Evolutionary conservation across 257 asterid species (phyloP).

Genomic region (Ilex asprella): DNA sequence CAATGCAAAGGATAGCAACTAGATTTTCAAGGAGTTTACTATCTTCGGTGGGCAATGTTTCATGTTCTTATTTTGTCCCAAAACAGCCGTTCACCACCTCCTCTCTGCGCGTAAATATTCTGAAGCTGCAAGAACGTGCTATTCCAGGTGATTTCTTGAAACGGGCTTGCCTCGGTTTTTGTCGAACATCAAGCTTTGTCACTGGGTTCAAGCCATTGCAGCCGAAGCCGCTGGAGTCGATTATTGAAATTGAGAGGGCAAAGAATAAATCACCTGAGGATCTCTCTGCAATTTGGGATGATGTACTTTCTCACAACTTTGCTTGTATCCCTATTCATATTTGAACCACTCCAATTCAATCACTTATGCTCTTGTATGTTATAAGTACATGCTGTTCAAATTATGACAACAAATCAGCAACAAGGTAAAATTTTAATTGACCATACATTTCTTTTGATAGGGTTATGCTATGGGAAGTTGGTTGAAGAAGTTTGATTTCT

Average conservation of each 20-base stretch:
- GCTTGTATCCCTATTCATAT: constrained; percentile 2
- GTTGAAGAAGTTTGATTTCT: no score
- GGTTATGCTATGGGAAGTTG: no score
- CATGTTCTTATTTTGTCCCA: constrained; percentile 21
- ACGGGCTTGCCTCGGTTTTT: constrained; percentile 38
- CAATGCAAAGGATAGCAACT: constrained; percentile 33
- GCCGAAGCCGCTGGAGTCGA: constrained; percentile 61
- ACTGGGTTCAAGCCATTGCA: constrained; percentile 68
- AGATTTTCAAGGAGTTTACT: constrained; percentile 35
- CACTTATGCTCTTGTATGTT: no score
- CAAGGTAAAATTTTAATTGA: no score
- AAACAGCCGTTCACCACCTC: constrained; percentile 22
- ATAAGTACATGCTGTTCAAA: no score
- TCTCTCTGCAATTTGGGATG: constrained; percentile 86
- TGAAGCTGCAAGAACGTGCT: constrained; percentile 21
- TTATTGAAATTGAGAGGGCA: constrained; percentile 68
- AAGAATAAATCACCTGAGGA: constrained; percentile 63
- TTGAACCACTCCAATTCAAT: no score
- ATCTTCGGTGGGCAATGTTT: constrained; percentile 19
- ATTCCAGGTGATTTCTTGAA: constrained; percentile 36
- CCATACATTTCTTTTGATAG: no score
- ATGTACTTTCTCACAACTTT: constrained; percentile 38
- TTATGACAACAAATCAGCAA: no score
- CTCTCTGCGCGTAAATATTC: constrained; percentile 22
- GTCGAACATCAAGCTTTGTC: constrained; percentile 63